Evolutionary conservation across 2,329 filamentous ascomycete species (phyloP), one percentile per base, ranked within the genome.

Genomic region (Fragosphaeria purpurea): DNA sequence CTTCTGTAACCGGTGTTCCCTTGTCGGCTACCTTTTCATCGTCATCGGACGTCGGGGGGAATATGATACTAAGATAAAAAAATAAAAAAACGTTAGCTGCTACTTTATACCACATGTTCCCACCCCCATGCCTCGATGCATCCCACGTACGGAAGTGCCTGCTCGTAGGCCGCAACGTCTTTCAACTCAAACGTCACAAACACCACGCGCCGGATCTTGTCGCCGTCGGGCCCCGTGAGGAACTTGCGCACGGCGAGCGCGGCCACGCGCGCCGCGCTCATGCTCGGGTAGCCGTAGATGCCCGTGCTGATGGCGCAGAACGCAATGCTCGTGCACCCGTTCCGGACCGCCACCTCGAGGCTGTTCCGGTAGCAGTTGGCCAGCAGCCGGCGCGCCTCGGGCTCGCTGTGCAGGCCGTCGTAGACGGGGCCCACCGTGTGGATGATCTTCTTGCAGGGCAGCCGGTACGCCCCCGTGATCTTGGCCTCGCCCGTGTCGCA

Each of bases 391-490:
- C 75, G 63, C 48, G 72, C 71, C 9, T 61, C 65, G 22, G 70
- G 58, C 10, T 62, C 61, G 13, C 71, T 62, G 4, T 64, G 60
- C 22, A 22, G 22, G 0, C 59, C 58, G 48, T 69, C 58, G 66
- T 90, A 96, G 34, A 94, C 67, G 0, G 93, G 93, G 0, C 93
- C 93, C 4, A 96, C 91, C 13, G 93, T 81, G 65, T 97, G 93
- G 50, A 97, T 94, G 58, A 97, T 78, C 56, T 86, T 82, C 52
- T 78, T 75, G 60, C 82, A 85, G 0, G 89, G 89, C 31, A 97
- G 71, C 0, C 79, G 61, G 66, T 93, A 89, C 7, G 82, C 91
- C 38, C 70, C 65, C 0, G 93, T 96, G 61, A 95, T 88, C 64
- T 91, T 91, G 32, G 89, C 86, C 32, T 77, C 72, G 47, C 93